Percentiles rank a stretch among this genome's conserved stretches.
These are phyloP conservation scores for Starmerella apis DNA, from an alignment of 805 yeast species.

Conservation along the genomic window DNA sequence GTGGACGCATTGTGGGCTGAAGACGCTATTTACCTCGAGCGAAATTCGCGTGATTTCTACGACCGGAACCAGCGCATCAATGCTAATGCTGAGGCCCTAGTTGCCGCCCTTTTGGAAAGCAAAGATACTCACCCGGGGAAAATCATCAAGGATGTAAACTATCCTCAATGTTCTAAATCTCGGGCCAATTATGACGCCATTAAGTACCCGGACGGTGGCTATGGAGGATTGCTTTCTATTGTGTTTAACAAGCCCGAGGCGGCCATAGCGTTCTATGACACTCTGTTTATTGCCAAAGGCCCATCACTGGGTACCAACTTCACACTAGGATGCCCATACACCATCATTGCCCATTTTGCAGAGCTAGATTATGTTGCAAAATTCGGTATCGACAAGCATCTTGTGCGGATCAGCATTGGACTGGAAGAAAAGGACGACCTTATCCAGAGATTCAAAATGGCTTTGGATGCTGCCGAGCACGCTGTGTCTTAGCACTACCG, in stretches of 20 bases:
- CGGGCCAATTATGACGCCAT: slow-evolving; percentile 59
- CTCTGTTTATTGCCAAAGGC: slow-evolving; percentile 63
- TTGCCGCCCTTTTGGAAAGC: slow-evolving; percentile 25
- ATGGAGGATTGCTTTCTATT: slow-evolving; percentile 76
- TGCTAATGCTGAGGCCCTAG: slow-evolving; percentile 34
- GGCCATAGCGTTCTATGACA: slow-evolving; percentile 67
- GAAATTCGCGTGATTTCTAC: slow-evolving; percentile 84
- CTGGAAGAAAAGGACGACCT: slow-evolving; percentile 61
- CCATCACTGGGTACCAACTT: slow-evolving; percentile 87
- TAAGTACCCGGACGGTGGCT: slow-evolving; percentile 65
- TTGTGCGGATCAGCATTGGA: slow-evolving; percentile 77
- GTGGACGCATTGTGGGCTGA: slow-evolving; percentile 82
- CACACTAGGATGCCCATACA: slow-evolving; percentile 81
- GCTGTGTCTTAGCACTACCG: slow-evolving; percentile 2
- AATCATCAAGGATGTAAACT: slow-evolving; percentile 53
- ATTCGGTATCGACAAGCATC: slow-evolving; percentile 72
- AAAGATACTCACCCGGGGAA: slow-evolving; percentile 26
- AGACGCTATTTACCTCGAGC: slow-evolving; percentile 82
- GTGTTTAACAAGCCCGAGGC: slow-evolving; percentile 53
- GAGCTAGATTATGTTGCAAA: slow-evolving; percentile 69
- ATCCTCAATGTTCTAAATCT: slow-evolving; percentile 52
- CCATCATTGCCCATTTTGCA: slow-evolving; percentile 72
- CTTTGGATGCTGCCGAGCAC: slow-evolving; percentile 35
- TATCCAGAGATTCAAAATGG: slow-evolving; percentile 40
- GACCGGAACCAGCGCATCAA: slow-evolving; percentile 42